A percentile compares a stretch with the other conserved stretches of the same genome.
Evolutionary conservation across 768 basidiomycete genomes (phyloP).

Genomic region (Guyanaporus albipodus): DNA sequence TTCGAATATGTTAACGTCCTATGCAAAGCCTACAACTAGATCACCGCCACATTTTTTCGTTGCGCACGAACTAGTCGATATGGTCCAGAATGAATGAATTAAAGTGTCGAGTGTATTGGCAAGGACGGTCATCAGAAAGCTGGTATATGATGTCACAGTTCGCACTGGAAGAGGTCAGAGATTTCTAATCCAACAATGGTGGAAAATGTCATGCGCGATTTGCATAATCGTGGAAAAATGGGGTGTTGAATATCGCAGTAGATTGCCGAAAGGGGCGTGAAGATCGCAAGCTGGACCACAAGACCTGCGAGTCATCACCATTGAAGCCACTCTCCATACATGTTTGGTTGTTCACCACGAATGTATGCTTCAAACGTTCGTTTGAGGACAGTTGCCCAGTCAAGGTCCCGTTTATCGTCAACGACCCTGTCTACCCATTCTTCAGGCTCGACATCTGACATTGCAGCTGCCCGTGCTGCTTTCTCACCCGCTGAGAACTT

Average conservation of each 20-base stretch:
- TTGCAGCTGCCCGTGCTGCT: slow-evolving; percentile 48
- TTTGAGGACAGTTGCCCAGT: slow-evolving; percentile 94
- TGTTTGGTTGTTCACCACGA: slow-evolving; percentile 87
- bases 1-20: slow-evolving; percentile 24
- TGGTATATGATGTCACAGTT: slow-evolving; percentile 31
- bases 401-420: slow-evolving; percentile 75
- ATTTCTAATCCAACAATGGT: slow-evolving; percentile 32
- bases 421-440: slow-evolving; percentile 42
- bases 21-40: slow-evolving; percentile 16
- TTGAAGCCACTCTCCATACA: slow-evolving; percentile 84
- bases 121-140: slow-evolving; percentile 24
- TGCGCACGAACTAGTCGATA: slow-evolving; percentile 15
- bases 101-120: slow-evolving; percentile 21
- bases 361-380: slow-evolving; percentile 92
- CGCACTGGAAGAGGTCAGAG: slow-evolving; percentile 20
- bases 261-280: slow-evolving; percentile 23
- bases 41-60: slow-evolving; percentile 4
- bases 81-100: slow-evolving; percentile 18
- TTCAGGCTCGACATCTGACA: slow-evolving; percentile 30
- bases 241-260: slow-evolving; percentile 25
- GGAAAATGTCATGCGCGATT: slow-evolving; percentile 26
- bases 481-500: slow-evolving; percentile 76
- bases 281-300: slow-evolving; percentile 7
- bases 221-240: slow-evolving; percentile 25
- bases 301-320: slow-evolving; percentile 35